Evolutionary conservation across 768 basidiomycete species (phyloP), one percentile per base, ranked within the genome.

Genomic region (Steccherinum ochraceum): DNA sequence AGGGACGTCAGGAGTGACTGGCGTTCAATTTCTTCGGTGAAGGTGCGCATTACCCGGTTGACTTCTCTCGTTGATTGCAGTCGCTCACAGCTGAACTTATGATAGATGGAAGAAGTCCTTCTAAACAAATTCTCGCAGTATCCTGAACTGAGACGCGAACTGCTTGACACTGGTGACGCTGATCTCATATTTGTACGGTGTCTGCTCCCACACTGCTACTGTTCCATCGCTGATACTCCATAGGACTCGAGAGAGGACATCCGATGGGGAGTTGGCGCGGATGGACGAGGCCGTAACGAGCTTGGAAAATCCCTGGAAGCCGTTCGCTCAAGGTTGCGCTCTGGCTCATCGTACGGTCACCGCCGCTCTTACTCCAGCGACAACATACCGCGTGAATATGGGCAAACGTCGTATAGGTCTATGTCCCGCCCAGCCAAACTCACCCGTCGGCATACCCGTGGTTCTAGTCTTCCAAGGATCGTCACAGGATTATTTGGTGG

Each of bases 231-330:
- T 35, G 30, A 35, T 35, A 35, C 7, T 35, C 7, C 7, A 7
- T 16, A 35, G 30, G 82, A 84, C 56, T 62, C 67, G 2, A 62
- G 53, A 40, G 18, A 44, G 56, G 87, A 89, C 63, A 72, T 82
- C 26, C 86, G 86, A 66, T 89, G 86, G 85, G 86, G 86, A n/a
- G 65, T 81, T 53, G 86, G 86, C 4, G 69, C 75, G 40, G 82
- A 89, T 62, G 68, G 74, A 21, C 67, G 72, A 58, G 86, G 86
- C 20, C 76, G 80, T 27, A 89, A 89, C 55, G 84, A 89, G 64
- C 77, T 89, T 25, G 86, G 86, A 30, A 85, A 83, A 61, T 79
- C 82, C 10, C 72, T 88, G 55, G 68, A 71, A 58, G 71, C 70
- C 11, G 75, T 89, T 7, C 72, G 86, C 7, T 35, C 30, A 7